phyloP scores from a whole-genome alignment of 257 asterid genomes.

The Przewalskia tangutica region DNA sequence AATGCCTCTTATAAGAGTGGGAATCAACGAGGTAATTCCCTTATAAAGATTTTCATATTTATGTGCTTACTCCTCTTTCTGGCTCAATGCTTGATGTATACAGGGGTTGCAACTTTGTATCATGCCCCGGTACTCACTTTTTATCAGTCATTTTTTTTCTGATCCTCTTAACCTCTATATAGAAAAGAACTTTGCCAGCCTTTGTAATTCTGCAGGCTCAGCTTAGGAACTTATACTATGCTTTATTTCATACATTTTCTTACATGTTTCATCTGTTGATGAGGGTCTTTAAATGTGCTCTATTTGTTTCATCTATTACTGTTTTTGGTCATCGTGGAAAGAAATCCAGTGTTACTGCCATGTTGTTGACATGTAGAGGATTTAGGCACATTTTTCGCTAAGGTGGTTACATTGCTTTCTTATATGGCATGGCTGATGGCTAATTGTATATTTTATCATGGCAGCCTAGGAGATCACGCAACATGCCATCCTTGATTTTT shows the following conservation, averaged over 20 bases:
- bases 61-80: neutral
- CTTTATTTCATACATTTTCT: neutral
- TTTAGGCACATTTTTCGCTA: neutral
- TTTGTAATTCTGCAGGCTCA: neutral
- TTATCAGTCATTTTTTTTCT: neutral
- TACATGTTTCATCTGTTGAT: neutral
- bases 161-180: neutral
- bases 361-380: neutral
- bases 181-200: neutral
- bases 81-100: neutral
- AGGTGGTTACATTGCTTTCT: neutral
- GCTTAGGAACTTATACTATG: neutral
- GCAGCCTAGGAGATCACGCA: slow-evolving; percentile 89
- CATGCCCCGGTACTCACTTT: neutral
- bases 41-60: neutral
- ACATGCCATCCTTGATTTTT: slow-evolving; percentile 28
- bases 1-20: neutral
- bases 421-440: slow-evolving; percentile 8
- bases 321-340: neutral
- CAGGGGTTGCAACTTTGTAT: neutral
- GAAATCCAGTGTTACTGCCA: neutral
- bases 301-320: neutral
- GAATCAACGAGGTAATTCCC: too few species aligned
- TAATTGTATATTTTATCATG: slow-evolving; percentile 20
- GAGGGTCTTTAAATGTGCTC: neutral